These are phyloP conservation scores for Colletotrichum sp. DNA, from an alignment of 2,329 filamentous ascomycete genomes.

Conservation along the genomic window DNA sequence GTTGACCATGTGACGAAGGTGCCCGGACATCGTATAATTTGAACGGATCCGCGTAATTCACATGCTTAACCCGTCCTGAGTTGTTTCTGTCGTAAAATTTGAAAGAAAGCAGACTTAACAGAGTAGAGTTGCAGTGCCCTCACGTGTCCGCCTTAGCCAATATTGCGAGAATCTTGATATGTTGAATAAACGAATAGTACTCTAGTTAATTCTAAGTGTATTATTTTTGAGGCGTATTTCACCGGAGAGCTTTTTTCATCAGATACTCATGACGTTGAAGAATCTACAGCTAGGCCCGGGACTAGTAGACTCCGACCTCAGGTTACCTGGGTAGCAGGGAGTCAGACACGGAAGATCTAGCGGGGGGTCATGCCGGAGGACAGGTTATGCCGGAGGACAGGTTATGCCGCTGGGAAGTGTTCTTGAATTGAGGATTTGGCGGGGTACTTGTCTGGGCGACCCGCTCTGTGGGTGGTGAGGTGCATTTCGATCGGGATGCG, in stretches of 20 bases:
- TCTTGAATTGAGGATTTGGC: neutral
- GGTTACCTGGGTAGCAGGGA: too few species aligned
- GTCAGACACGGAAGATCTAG: too few species aligned
- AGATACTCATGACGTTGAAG: neutral
- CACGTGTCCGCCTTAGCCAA: accelerated
- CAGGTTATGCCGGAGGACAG: too few species aligned
- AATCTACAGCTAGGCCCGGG: neutral
- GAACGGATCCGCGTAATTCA: accelerated
- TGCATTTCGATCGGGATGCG: too few species aligned
- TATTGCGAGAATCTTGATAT: neutral
- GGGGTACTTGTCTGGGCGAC: neutral
- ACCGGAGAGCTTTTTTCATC: accelerated
- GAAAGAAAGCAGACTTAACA: accelerated
- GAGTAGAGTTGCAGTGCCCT: neutral
- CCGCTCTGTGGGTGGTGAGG: too few species aligned
- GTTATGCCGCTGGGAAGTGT: too few species aligned
- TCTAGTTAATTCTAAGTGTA: neutral
- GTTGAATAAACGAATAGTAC: neutral
- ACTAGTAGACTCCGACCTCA: too few species aligned
- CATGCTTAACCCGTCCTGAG: neutral
- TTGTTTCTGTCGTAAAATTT: accelerated
- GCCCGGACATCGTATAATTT: neutral
- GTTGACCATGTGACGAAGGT: accelerated
- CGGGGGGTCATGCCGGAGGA: too few species aligned
- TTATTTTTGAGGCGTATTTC: neutral